Evolutionary conservation across 2,329 filamentous ascomycete genomes (phyloP), one percentile per base, ranked within the genome.

Genomic region (Xenosphaeropsis pyriputrescens): DNA sequence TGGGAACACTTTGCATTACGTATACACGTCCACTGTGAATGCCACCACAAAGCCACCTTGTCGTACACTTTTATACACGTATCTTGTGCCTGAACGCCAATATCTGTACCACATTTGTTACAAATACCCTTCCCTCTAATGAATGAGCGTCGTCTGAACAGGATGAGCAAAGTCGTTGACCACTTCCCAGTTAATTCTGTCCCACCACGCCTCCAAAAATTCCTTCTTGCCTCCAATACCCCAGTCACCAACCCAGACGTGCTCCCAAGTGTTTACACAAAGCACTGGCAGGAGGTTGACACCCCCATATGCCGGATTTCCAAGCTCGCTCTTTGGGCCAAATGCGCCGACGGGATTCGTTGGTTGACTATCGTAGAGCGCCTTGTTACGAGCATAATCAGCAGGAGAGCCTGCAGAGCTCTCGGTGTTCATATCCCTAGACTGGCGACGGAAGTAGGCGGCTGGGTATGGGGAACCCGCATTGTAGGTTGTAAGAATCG

Each of bases 181-280:
- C 43, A 70, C 66, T 36, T 77, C 63, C 91, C 91, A 98, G 61
- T 98, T 75, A 47, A 98, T 79, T 38, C 65, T 67, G 36, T 84
- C 62, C 91, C 91, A 98, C 89, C 89, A 96, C 32, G 69, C 68
- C 55, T 82, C 71, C 38, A 88, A 67, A 57, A 75, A 98, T 37
- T 65, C 61, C 38, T 67, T 65, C 74, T 95, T 98, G 36, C 85
- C 85, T 33, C 65, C 68, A 39, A 78, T 58, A 5, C 73, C 73
- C 59, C 83, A 95, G 57, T 96, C 86, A 39, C 73, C 71, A 57
- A 96, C 63, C 75, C 83, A 98, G 7, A 81, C 79, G 61, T 96
- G 91, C 65, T 96, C 80, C 91, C 91, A 98, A 5, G 86, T 94
- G 62, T 86, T 96, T 42, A 96, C 71, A 56, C 89, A 95, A 50